Evolutionary conservation across 2,329 filamentous ascomycete species (phyloP), one percentile per base, ranked within the genome.

Genomic region (Zymoseptoria brevis): DNA sequence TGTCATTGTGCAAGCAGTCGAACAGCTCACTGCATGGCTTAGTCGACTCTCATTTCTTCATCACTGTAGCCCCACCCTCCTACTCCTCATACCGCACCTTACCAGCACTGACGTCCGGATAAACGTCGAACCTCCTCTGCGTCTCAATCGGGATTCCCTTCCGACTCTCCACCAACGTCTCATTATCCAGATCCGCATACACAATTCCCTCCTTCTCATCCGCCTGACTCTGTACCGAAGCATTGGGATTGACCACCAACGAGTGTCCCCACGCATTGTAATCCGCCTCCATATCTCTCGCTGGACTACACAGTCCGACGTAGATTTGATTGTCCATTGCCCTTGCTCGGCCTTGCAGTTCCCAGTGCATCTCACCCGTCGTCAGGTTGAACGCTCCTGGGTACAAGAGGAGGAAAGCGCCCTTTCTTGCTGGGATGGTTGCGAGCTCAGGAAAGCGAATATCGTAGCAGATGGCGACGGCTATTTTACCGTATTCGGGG

Each of bases 351-450:
- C 87, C 93, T 68, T 89, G 83, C 65, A 99, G 77, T 59, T 86
- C 82, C 94, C 94, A 99, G 75, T 99, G 94, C 73, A 97, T 75
- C 5, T 89, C 87, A 0, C 94, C 94, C 0, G 94, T 99, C 0
- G 91, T 96, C 61, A 89, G 80, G 75, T 97, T 99, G 81, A 99
- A 99, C 0, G 94, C 94, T n/a, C 91, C 94, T 0, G 94, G 94
- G 75, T 96, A 97, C 19, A 97, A 73, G 57, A 97, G 83, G 52
- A 90, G 81, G 74, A 99, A 99, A 59, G 86, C 88, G n/a, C 88
- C 91, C 66, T 86, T 85, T 30, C 94, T 82, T 19, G 93, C 90
- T 0, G 93, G 93, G 58, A 97, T 87, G 72, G 85, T 94, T 2
- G 91, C 94, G 9, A 96, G 80, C 76, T 97, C 94, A 0, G 94